These are phyloP conservation scores for Didymosphaeria variabile DNA, from an alignment of 2,329 filamentous ascomycete species.

Conservation along the genomic window DNA sequence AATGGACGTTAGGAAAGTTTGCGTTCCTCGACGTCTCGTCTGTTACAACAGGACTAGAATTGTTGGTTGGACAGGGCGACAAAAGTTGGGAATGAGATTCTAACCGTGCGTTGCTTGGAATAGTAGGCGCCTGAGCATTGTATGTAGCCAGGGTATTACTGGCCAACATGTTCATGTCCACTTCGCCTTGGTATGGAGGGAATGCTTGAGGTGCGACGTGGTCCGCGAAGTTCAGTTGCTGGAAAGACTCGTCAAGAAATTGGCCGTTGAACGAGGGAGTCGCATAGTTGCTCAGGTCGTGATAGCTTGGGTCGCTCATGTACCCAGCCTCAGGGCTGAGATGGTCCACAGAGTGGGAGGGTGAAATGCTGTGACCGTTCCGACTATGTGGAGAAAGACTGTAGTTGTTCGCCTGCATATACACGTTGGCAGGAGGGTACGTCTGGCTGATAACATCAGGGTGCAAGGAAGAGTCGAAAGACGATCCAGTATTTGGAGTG, in stretches of 20 bases:
- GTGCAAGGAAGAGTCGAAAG: constrained; percentile 48
- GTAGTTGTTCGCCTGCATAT: constrained; percentile 38
- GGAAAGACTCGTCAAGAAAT: constrained; percentile 41
- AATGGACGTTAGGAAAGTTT: constrained; percentile 29
- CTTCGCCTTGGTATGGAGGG: constrained; percentile 32
- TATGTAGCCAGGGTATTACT: constrained; percentile 39
- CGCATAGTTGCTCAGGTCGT: constrained; percentile 43
- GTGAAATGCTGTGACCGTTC: constrained; percentile 45
- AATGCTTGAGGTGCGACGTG: constrained; percentile 32
- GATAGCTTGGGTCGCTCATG: constrained; percentile 44
- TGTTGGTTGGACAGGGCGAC: constrained; percentile 47
- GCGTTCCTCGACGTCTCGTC: constrained; percentile 35
- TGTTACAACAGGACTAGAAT: constrained; percentile 47
- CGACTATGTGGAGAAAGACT: constrained; percentile 43
- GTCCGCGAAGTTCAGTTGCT: constrained; percentile 40
- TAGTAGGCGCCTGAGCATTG: constrained; percentile 38
- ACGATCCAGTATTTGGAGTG: constrained; percentile 43
- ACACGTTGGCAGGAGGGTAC: constrained; percentile 39
- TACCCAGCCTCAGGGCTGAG: constrained; percentile 48
- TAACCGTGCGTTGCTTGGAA: constrained; percentile 31
- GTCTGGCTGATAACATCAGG: constrained; percentile 42
- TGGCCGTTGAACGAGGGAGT: constrained; percentile 44
- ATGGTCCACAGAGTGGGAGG: constrained; percentile 50
- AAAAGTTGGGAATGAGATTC: constrained; percentile 44
- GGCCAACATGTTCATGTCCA: constrained; percentile 41